phyloP scores from a whole-genome alignment of 2,329 filamentous ascomycete species.

The Pseudonectria buxi region DNA sequence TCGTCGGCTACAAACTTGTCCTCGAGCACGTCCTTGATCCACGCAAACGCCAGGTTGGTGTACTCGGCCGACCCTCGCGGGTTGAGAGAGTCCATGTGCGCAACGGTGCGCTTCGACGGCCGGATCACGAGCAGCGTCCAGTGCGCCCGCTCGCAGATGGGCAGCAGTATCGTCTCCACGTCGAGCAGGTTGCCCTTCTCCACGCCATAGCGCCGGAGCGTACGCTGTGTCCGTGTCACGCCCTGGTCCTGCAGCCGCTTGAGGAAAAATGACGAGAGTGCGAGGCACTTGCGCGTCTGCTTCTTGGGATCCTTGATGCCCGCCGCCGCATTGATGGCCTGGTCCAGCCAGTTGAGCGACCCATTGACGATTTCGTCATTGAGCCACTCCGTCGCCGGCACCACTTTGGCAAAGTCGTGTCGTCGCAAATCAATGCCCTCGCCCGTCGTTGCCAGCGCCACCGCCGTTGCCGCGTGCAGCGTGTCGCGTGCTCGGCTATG shows the following conservation, averaged over 20 bases:
- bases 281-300: conserved; percentile 51
- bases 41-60: conserved; percentile 39
- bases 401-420: conserved; percentile 59
- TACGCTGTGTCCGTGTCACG: conserved; percentile 41
- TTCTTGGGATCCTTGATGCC: conserved; percentile 43
- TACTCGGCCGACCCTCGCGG: conserved; percentile 33
- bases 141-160: conserved; percentile 57
- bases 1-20: conserved; percentile 47
- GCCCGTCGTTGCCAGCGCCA: conserved; percentile 37
- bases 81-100: conserved; percentile 64
- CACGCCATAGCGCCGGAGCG: conserved; percentile 51
- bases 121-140: conserved; percentile 68
- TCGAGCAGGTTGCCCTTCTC: conserved; percentile 54
- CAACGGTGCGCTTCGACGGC: conserved; percentile 51
- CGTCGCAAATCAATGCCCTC: conserved; percentile 43
- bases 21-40: conserved; percentile 51
- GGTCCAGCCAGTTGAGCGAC: conserved; percentile 54
- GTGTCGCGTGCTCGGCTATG: conserved; percentile 21
- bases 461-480: conserved; percentile 26
- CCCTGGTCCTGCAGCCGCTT: conserved; percentile 44
- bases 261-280: conserved; percentile 62
- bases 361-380: conserved; percentile 73
- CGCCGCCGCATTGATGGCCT: conserved; percentile 49
- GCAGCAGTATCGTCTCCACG: conserved; percentile 63
- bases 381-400: conserved; percentile 55